Evolutionary conservation across 1,284 basidiomycete species (phyloP).

Genomic region (Papiliotrema flavescens): DNA sequence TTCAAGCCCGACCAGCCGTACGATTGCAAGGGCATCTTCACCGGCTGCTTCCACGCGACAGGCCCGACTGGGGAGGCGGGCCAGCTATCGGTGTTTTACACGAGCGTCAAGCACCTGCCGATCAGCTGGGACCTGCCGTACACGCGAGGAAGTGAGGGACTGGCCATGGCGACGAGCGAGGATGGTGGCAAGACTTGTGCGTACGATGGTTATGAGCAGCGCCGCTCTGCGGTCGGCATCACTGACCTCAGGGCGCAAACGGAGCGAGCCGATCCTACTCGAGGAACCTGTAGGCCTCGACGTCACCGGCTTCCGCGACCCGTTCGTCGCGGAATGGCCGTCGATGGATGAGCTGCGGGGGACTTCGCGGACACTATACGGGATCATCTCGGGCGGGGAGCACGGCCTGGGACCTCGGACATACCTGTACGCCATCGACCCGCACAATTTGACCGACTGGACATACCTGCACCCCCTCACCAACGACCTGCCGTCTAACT

Average conservation of each 20-base stretch:
- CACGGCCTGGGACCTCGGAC: slow-evolving; percentile 8
- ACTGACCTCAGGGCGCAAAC: slow-evolving; percentile 13
- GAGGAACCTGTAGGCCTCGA: slow-evolving; percentile 8
- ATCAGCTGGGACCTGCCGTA: slow-evolving; percentile 9
- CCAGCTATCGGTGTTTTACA: slow-evolving; percentile 12
- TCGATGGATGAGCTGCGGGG: slow-evolving; percentile 11
- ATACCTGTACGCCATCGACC: slow-evolving; percentile 18
- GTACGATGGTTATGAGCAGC: neutral
- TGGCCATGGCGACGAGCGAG: slow-evolving; percentile 11
- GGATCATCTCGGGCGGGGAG: slow-evolving; percentile 17
- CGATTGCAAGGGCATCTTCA: slow-evolving; percentile 19
- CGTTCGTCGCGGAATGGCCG: slow-evolving; percentile 16
- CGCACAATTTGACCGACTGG: slow-evolving; percentile 13
- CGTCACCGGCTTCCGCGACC: slow-evolving; percentile 22
- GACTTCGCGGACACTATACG: slow-evolving; percentile 6
- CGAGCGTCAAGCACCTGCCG: slow-evolving; percentile 5
- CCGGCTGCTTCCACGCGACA: slow-evolving; percentile 14
- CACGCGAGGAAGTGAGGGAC: slow-evolving; percentile 12
- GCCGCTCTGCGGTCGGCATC: too few species aligned
- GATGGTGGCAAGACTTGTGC: slow-evolving; percentile 19
- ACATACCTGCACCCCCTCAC: slow-evolving; percentile 9
- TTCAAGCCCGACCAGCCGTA: slow-evolving; percentile 12
- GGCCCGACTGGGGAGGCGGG: neutral
- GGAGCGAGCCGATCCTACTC: slow-evolving; percentile 10
- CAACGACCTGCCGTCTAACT: slow-evolving; percentile 2